Evolutionary conservation across 2,329 filamentous ascomycete species (phyloP).

Genomic region (Aspergillus sp.): DNA sequence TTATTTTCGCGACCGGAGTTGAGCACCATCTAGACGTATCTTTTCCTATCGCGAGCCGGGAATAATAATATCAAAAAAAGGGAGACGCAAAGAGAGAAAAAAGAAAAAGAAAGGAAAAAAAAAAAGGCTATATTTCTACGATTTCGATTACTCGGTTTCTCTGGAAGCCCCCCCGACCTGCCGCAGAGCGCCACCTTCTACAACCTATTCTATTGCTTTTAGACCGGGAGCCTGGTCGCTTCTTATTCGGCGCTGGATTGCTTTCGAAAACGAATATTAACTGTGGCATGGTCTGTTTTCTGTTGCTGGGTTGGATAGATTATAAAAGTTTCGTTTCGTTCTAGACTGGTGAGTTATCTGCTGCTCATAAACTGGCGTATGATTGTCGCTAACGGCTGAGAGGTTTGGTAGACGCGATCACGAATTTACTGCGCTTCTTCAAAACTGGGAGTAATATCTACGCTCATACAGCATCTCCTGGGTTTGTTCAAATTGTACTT

Average conservation of each 20-base stretch:
- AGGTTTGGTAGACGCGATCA: conserved; percentile 28
- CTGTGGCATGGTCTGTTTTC: conserved; percentile 26
- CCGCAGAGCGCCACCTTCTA: conserved; percentile 17
- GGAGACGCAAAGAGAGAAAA: conserved; percentile 8
- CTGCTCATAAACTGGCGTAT: conserved; percentile 6
- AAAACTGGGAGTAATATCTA: conserved; percentile 15
- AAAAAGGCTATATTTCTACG: conserved; percentile 5
- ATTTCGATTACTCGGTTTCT: conserved; percentile 9
- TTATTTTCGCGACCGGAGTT: conserved; percentile 12
- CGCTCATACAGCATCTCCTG: conserved; percentile 13
- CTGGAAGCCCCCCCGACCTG: conserved; percentile 9
- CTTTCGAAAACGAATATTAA: conserved; percentile 15
- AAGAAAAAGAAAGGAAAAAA: conserved; percentile 7
- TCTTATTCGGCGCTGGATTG: conserved; percentile 16
- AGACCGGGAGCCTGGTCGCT: conserved; percentile 31
- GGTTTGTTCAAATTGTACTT: conserved; percentile 16
- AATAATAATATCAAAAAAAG: conserved; percentile 16
- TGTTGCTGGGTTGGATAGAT: conserved; percentile 27
- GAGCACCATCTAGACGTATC: conserved; percentile 16
- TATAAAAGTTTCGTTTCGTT: conserved; percentile 22
- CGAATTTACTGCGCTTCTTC: conserved; percentile 23
- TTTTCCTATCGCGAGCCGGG: conserved; percentile 8
- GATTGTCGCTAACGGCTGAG: conserved; percentile 11
- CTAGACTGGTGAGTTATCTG: conserved; percentile 35
- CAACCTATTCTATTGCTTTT: conserved; percentile 7